Percentiles rank a stretch among this genome's conserved stretches.
Evolutionary conservation across 1,284 basidiomycete genomes (phyloP).

Genomic region (Inonotus hispidus): DNA sequence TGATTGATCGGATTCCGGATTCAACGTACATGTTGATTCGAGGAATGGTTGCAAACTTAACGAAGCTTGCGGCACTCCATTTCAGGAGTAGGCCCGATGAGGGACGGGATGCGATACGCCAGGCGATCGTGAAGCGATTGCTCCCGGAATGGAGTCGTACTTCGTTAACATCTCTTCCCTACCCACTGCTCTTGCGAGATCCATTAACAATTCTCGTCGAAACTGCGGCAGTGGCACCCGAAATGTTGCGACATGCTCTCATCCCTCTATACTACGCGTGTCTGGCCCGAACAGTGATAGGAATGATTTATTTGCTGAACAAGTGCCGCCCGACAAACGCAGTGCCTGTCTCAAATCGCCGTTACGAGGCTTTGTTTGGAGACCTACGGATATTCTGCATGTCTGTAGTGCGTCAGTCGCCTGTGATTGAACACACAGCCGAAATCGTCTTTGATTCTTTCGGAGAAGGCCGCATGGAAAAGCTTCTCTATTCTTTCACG

Average conservation of each 20-base stretch:
- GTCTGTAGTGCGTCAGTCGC: constrained; percentile 75
- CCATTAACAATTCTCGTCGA: constrained; percentile 86
- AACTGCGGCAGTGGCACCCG: constrained; percentile 82
- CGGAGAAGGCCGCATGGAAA: constrained; percentile 78
- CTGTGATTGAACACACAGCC: constrained; percentile 73
- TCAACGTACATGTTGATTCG: constrained; percentile 73
- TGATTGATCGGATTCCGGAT: constrained; percentile 76
- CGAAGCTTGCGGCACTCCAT: constrained; percentile 61
- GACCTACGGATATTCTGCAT: constrained; percentile 82
- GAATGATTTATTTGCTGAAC: constrained; percentile 72
- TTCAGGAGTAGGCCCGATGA: constrained; percentile 65
- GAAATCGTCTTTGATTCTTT: constrained; percentile 71
- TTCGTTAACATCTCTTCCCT: constrained; percentile 65
- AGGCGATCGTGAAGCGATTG: constrained; percentile 83
- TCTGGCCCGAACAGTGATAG: constrained; percentile 79
- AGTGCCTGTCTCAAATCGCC: constrained; percentile 37
- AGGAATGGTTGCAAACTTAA: constrained; percentile 66
- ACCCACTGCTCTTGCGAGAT: constrained; percentile 79
- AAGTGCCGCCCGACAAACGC: constrained; percentile 55
- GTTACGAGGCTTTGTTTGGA: constrained; percentile 64
- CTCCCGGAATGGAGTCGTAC: constrained; percentile 88
- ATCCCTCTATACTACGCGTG: constrained; percentile 86
- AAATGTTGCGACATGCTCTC: constrained; percentile 81
- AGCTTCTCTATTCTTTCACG: constrained; percentile 84
- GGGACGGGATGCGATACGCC: constrained; percentile 65